A percentile compares a stretch with the other conserved stretches of the same genome.
These are phyloP conservation scores for Naganishia randhawae DNA, from an alignment of 768 basidiomycete species.

Conservation along the genomic window DNA sequence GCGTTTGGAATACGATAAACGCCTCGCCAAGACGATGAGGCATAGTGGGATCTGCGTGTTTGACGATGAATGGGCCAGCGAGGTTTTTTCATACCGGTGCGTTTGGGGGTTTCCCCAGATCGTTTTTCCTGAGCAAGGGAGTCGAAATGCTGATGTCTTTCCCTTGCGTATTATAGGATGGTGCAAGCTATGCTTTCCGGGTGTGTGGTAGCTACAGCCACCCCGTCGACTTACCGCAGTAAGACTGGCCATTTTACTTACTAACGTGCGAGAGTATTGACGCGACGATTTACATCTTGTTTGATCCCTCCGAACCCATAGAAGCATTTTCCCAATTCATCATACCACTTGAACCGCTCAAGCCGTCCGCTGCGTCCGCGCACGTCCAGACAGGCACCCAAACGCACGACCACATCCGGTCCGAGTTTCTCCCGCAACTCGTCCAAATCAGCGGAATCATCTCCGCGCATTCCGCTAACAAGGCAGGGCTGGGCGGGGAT, in stretches of 20 bases:
- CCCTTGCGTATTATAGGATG: conserved; percentile 10
- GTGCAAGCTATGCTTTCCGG: conserved; percentile 36
- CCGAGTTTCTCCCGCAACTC: conserved; percentile 14
- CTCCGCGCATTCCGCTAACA: background rate
- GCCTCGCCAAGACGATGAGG: background rate
- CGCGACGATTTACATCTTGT: too few species aligned
- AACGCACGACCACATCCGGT: background rate
- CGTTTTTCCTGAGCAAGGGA: too few species aligned
- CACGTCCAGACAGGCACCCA: background rate
- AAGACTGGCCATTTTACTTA: conserved; percentile 16
- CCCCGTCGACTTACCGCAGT: conserved; percentile 31
- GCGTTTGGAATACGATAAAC: background rate
- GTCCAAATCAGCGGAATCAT: conserved; percentile 23
- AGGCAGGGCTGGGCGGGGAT: background rate
- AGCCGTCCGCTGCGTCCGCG: background rate
- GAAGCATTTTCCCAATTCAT: conserved; percentile 30
- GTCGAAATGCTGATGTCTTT: background rate
- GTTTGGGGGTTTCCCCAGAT: background rate
- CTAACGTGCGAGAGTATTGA: too few species aligned
- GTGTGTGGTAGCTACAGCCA: conserved; percentile 34
- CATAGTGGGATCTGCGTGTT: conserved; percentile 14
- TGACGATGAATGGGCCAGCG: background rate
- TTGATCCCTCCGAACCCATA: too few species aligned
- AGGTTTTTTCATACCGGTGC: background rate
- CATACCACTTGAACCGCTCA: conserved; percentile 27